Evolutionary conservation across 2,329 filamentous ascomycete genomes (phyloP).

Genomic region (Fusarium praegraminearum): DNA sequence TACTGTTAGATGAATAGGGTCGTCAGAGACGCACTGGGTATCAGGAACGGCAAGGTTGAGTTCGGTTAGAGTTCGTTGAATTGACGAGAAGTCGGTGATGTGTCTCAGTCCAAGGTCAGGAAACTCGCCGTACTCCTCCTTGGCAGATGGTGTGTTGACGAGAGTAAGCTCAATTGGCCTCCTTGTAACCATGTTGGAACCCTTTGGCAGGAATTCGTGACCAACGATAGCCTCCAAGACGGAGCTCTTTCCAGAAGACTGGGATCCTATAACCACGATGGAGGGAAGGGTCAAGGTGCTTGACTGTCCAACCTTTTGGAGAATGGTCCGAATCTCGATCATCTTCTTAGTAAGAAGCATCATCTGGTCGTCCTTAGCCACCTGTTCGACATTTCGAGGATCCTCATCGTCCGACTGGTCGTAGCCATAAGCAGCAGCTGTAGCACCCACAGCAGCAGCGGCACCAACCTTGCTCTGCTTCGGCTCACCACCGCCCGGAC

Average conservation of each 20-base stretch:
- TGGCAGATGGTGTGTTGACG: constrained; percentile 90
- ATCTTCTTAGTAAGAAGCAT: constrained; percentile 99
- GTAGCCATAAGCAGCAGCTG: constrained; percentile 83
- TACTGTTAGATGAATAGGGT: constrained; percentile 95
- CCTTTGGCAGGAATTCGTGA: constrained; percentile 97
- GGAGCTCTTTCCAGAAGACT: constrained; percentile 98
- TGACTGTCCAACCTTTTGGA: constrained; percentile 92
- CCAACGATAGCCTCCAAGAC: constrained; percentile 97
- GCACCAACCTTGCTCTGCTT: constrained; percentile 71
- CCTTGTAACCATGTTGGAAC: constrained; percentile 98
- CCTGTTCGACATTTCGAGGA: constrained; percentile 69
- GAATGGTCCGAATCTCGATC: constrained; percentile 96
- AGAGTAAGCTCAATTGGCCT: constrained; percentile 95
- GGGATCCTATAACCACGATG: constrained; percentile 98
- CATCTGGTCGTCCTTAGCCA: constrained; percentile 95
- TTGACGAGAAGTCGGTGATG: constrained; percentile 90
- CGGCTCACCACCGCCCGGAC: constrained; percentile 63
- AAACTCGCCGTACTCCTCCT: constrained; percentile 94
- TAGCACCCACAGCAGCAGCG: constrained; percentile 75
- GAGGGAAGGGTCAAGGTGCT: constrained; percentile 89
- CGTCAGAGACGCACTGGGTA: constrained; percentile 91
- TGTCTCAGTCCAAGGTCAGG: constrained; percentile 90
- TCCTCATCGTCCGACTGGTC: constrained; percentile 76
- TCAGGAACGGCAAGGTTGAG: constrained; percentile 94
- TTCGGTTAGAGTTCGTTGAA: constrained; percentile 94